Percentiles rank a stretch among this genome's conserved stretches.
Conservation (phyloP, 352 stramenopile species). For the Phytophthora fragariae region DNA sequence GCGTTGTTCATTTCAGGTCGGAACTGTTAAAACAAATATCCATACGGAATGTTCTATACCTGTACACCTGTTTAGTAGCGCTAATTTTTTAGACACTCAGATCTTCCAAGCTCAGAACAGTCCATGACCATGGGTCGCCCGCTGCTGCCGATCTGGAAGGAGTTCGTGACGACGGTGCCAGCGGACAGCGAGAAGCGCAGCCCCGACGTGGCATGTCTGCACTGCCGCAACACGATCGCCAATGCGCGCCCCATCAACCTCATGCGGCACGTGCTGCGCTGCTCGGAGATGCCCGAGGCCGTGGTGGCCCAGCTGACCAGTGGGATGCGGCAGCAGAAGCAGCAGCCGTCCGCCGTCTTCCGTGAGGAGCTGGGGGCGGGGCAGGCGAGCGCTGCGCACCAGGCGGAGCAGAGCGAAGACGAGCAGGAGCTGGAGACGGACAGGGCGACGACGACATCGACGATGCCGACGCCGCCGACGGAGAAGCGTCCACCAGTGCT, state of each 20-base stretch:
- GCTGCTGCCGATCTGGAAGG: conserved; percentile 39
- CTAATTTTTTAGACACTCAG: too few species aligned
- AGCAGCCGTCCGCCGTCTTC: background rate
- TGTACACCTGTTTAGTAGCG: too few species aligned
- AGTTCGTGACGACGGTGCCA: conserved; percentile 41
- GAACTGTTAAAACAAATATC: too few species aligned
- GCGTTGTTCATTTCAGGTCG: too few species aligned
- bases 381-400: background rate
- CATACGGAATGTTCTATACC: too few species aligned
- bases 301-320: conserved; percentile 13
- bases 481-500: conserved; percentile 19
- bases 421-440: conserved; percentile 2
- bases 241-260: conserved; percentile 31
- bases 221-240: conserved; percentile 21
- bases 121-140: conserved; percentile 30
- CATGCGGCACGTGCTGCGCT: conserved; percentile 21
- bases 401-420: background rate
- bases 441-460: background rate
- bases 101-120: too few species aligned
- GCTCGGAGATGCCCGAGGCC: conserved; percentile 19
- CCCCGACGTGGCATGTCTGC: conserved; percentile 33
- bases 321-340: background rate
- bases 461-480: background rate
- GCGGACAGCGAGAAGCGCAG: conserved; percentile 27
- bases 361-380: background rate